phyloP scores from a whole-genome alignment of 352 stramenopile genomes.

The Halophytophthora polymorphica region DNA sequence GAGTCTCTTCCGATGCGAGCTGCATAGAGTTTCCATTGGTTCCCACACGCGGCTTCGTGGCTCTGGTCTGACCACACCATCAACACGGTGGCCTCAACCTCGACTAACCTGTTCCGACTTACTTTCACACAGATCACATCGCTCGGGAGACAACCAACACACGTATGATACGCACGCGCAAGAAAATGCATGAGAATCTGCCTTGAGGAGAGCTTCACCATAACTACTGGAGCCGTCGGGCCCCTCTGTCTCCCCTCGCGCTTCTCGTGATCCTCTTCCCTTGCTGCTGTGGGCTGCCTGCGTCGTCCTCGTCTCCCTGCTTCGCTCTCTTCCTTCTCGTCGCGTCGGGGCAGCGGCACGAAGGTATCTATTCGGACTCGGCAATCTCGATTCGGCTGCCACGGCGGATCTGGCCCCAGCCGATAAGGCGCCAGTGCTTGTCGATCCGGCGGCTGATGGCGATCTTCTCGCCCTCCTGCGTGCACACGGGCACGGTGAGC shows the following conservation, averaged over 20 bases:
- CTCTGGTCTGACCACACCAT: too few relatives aligned
- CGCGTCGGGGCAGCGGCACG: constrained; percentile 13
- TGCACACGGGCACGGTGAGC: constrained; percentile 99
- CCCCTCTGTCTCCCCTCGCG: constrained; percentile 26
- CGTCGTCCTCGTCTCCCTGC: constrained; percentile 12
- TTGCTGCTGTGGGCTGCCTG: too few relatives aligned
- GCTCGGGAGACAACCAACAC: too few relatives aligned
- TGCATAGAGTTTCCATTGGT: constrained; percentile 12
- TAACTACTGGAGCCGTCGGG: constrained; percentile 31
- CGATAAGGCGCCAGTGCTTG: constrained; percentile 99
- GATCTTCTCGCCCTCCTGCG: constrained; percentile 99
- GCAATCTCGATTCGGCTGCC: constrained; percentile 94
- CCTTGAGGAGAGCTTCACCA: constrained; percentile 16
- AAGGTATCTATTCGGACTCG: constrained; percentile 78
- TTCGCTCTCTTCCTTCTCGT: constrained; percentile 19
- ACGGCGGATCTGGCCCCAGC: constrained; percentile 99
- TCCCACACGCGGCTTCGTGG: background rate
- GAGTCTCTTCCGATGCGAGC: constrained; percentile 9
- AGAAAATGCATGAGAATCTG: constrained; percentile 27
- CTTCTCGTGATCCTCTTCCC: constrained; percentile 30
- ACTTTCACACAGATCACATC: too few relatives aligned
- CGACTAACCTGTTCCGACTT: too few relatives aligned
- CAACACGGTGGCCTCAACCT: too few relatives aligned
- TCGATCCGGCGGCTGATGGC: constrained; percentile 99
- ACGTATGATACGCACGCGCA: too few relatives aligned